Conservation (phyloP, 345 rosid species). For the Bruguiera parviflora region DNA sequence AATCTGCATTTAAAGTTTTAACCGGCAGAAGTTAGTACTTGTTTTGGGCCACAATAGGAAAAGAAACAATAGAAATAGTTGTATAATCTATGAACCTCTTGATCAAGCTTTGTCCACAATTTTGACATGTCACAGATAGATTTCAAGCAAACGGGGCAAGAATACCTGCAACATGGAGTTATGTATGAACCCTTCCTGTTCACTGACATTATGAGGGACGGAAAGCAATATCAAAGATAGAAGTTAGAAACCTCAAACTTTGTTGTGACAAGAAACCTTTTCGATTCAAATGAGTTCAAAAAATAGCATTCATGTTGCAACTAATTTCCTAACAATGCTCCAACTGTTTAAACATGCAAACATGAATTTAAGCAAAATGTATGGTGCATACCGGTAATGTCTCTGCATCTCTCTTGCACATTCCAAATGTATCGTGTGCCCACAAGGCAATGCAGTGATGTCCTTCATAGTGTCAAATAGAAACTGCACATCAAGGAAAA, state of each 20-base stretch:
- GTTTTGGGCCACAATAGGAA: not conserved
- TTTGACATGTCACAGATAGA: slow-evolving; percentile 70
- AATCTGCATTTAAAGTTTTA: slow-evolving; percentile 40
- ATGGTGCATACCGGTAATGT: slow-evolving; percentile 40
- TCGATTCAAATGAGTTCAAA: too few species aligned
- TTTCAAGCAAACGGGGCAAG: slow-evolving; percentile 87
- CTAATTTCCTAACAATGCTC: not conserved
- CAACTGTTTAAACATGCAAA: not conserved
- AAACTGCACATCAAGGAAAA: slow-evolving; percentile 39
- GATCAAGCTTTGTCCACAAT: slow-evolving; percentile 74
- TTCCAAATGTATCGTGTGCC: slow-evolving; percentile 62
- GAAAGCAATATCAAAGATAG: too few species aligned
- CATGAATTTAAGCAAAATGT: not conserved
- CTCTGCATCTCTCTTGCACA: slow-evolving; percentile 51
- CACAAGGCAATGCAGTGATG: slow-evolving; percentile 53
- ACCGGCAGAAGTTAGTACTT: not conserved
- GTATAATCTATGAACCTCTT: slow-evolving; percentile 51
- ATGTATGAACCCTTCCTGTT: not conserved
- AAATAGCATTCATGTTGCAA: too few species aligned
- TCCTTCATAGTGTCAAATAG: slow-evolving; percentile 58
- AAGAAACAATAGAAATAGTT: not conserved
- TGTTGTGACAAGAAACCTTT: too few species aligned
- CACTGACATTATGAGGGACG: not conserved
- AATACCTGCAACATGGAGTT: slow-evolving; percentile 46
- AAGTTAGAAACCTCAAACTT: too few species aligned